These are phyloP conservation scores for Ammopiptanthus mongolicus DNA, from an alignment of 306 rosid species.

Conservation along the genomic window DNA sequence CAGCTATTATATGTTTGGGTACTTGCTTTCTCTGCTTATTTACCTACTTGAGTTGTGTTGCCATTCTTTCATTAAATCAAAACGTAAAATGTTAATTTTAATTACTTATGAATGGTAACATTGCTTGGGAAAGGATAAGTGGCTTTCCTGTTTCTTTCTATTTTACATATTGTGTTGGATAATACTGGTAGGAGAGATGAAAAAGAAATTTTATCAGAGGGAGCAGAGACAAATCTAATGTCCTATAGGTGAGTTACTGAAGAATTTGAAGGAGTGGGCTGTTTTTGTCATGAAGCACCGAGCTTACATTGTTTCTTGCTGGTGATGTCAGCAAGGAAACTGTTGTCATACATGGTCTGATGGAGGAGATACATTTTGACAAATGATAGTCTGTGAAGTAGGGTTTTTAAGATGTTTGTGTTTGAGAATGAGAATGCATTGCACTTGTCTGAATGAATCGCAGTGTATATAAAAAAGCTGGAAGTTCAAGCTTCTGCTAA, in stretches of 20 bases:
- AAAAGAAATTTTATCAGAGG: not conserved
- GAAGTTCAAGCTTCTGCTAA: not conserved
- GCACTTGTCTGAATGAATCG: not conserved
- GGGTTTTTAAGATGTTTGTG: not conserved
- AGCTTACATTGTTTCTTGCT: not conserved
- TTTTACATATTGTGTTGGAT: not conserved
- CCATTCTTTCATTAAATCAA: slow-evolving; percentile 6
- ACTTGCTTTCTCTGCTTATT: not conserved
- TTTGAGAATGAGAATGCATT: not conserved
- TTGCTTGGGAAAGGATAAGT: slow-evolving; percentile 3
- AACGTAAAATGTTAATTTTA: not conserved
- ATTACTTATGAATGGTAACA: not conserved
- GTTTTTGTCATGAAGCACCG: not conserved
- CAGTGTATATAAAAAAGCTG: not conserved
- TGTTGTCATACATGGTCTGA: not conserved
- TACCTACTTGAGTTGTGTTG: not conserved
- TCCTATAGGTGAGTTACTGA: not conserved
- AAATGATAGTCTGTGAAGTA: not conserved
- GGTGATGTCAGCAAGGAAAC: slow-evolving; percentile 2
- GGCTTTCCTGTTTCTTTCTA: not conserved
- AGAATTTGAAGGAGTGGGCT: not conserved
- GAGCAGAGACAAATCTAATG: not conserved
- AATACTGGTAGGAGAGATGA: not conserved
- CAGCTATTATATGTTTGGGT: not conserved
- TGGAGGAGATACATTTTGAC: not conserved